Conservation (phyloP, 2,329 filamentous ascomycete species). For the Coniella lustricola region DNA sequence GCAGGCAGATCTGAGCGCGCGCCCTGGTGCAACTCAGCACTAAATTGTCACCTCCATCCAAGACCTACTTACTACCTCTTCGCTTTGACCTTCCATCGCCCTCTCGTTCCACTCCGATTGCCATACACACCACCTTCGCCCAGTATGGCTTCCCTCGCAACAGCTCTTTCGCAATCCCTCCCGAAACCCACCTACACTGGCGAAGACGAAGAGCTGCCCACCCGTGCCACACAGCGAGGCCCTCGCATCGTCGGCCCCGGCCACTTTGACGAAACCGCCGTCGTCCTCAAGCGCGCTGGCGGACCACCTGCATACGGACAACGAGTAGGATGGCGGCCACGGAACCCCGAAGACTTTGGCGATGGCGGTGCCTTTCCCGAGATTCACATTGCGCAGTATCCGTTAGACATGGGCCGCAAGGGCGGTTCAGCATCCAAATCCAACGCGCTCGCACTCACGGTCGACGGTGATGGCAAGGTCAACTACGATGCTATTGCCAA, state of each 20-base stretch:
- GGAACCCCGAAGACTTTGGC: conserved; percentile 83
- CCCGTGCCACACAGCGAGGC: conserved; percentile 66
- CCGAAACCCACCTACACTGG: conserved; percentile 88
- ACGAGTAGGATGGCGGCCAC: conserved; percentile 83
- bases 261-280: conserved; percentile 76
- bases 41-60: not conserved
- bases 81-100: not conserved
- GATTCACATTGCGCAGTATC: conserved; percentile 89
- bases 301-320: conserved; percentile 77
- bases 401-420: conserved; percentile 89
- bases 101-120: not conserved
- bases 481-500: conserved; percentile 94
- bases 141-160: conserved; percentile 59
- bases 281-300: conserved; percentile 74
- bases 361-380: conserved; percentile 96
- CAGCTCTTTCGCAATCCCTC: conserved; percentile 70
- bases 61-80: conserved; percentile 8
- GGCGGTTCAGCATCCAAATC: conserved; percentile 52
- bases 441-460: conserved; percentile 87
- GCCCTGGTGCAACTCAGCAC: not conserved
- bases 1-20: conserved; percentile 4
- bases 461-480: conserved; percentile 85
- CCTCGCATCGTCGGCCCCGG: conserved; percentile 74
- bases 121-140: conserved; percentile 6
- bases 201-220: conserved; percentile 74